These are phyloP conservation scores for Aspergillus novofumigatus DNA, from an alignment of 2,329 filamentous ascomycete species.

Conservation along the genomic window DNA sequence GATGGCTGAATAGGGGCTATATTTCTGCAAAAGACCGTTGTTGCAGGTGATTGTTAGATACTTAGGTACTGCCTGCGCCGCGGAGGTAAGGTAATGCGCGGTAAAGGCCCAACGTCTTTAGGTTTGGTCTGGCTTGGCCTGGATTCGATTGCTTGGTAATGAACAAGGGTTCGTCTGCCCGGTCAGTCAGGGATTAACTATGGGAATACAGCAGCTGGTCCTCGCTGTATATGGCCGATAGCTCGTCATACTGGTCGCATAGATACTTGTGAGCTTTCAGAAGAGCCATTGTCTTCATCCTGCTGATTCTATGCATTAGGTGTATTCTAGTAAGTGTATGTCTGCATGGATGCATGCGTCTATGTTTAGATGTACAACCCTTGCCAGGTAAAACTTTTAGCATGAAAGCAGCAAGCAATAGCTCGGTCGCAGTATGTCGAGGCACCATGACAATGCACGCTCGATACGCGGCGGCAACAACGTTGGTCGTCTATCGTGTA, in stretches of 20 bases:
- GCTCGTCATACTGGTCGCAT: not conserved
- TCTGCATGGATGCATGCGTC: not conserved
- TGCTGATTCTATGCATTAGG: not conserved
- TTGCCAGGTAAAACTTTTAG: not conserved
- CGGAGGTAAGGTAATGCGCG: not conserved
- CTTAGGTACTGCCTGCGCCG: not conserved
- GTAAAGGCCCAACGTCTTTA: not conserved
- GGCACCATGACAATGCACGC: slow-evolving; percentile 1
- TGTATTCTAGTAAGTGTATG: not conserved
- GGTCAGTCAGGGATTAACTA: too few relatives aligned
- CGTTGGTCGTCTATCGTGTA: slow-evolving; percentile 16
- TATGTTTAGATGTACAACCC: not conserved
- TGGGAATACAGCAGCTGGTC: not conserved
- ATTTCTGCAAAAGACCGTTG: not conserved
- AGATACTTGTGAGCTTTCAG: not conserved
- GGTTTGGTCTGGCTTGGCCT: not conserved
- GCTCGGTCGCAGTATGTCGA: not conserved
- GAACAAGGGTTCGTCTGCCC: not conserved
- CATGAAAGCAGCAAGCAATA: not conserved
- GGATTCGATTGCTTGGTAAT: not conserved
- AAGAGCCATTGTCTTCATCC: not conserved
- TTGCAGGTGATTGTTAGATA: not conserved
- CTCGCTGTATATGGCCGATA: not conserved
- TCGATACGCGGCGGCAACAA: not conserved
- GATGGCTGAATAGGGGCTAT: not conserved